Evolutionary conservation across 495 filamentous ascomycete genomes (phyloP), one percentile per base, ranked within the genome.

Genomic region (Penicillium egyptiacum): DNA sequence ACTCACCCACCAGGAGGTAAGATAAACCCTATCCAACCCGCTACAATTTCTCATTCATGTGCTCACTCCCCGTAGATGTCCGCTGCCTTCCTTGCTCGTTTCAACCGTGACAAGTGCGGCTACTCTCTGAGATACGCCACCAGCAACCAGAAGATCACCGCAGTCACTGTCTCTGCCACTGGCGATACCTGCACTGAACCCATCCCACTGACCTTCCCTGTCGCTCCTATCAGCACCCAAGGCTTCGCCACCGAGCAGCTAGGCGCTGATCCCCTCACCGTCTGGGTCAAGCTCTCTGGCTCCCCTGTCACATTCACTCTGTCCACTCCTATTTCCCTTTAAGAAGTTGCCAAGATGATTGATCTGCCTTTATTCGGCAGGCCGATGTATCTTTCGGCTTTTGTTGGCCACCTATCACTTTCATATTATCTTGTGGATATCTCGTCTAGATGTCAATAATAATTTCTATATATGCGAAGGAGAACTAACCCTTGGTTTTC

Each of bases 181-280:
- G 73, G 68, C 40, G 83, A 83, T 66, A 77, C 64, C 35, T 87
- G 84, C 70, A 64, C 59, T 41, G 72, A 70, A 3, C 65, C 74
- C 0, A 79, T 87, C 45, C 84, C 84, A 5, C 74, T 87, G 11
- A 86, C 83, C 2, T 76, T 86, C 55, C 81, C 83, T 12, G 71
- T 66, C 9, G 62, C 65, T 0, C 74, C 74, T 1, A 71, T 72
- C 17, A 66, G 61, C 42, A 75, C 72, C 20, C 72, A 72, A 30
- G 75, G 78, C 33, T 77, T 72, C 46, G 74, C 70, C 3, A 77
- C 74, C 23, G 84, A 87, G 65, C 70, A 85, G 69, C 50, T 85
- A 5, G 84, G 84, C 5, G 74, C 53, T 33, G 84, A 87, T 61
- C 83, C 84, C 14, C 62, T 80, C 39, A 86, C 84, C 5, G 76